phyloP scores from a whole-genome alignment of 169 alveolate species.

The Plasmodium vinckei region DNA sequence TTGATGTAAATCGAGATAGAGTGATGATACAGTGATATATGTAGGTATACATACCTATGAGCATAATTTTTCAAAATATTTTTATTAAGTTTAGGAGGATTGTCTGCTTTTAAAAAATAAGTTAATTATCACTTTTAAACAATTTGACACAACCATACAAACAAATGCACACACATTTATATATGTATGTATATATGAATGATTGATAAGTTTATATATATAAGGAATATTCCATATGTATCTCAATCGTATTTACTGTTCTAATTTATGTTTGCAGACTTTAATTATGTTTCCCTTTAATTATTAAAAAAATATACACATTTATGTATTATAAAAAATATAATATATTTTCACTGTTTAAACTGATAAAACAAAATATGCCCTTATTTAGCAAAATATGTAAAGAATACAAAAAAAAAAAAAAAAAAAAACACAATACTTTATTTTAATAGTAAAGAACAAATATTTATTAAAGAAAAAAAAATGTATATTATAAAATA shows the following conservation, averaged over 20 bases:
- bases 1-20: too few relatives aligned
- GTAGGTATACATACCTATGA: too few relatives aligned
- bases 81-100: too few relatives aligned
- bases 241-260: too few relatives aligned
- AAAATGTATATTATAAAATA: too few relatives aligned
- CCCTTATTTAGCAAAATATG: too few relatives aligned
- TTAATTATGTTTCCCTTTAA: not conserved
- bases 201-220: constrained; percentile 1
- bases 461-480: constrained; percentile 5
- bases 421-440: not conserved
- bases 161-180: not conserved
- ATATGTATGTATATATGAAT: not conserved
- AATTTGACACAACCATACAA: not conserved
- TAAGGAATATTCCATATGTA: too few relatives aligned
- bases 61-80: too few relatives aligned
- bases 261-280: not conserved
- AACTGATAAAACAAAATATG: too few relatives aligned
- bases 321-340: not conserved
- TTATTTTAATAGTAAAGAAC: constrained; percentile 13
- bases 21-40: too few relatives aligned
- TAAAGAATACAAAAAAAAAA: constrained; percentile 1
- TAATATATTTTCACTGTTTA: not conserved
- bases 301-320: not conserved
- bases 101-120: constrained; percentile 1
- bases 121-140: not conserved